Evolutionary conservation across 2,329 filamentous ascomycete genomes (phyloP).

Genomic region (Blumeriella jaapii): DNA sequence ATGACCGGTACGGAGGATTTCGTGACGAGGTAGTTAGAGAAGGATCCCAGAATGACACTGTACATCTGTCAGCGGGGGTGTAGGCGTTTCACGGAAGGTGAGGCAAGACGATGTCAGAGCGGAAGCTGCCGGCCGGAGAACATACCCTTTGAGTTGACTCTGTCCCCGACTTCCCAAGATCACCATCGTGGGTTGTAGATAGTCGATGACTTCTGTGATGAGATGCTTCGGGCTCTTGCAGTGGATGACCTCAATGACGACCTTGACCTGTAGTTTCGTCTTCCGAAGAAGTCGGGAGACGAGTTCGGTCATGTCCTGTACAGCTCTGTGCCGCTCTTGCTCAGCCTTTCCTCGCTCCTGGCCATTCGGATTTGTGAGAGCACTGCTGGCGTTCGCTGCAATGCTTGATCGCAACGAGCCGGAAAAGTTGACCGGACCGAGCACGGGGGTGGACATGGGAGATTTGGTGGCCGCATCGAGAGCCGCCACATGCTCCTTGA

Average conservation of each 20-base stretch:
- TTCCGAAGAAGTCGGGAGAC: slow-evolving; percentile 81
- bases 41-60: slow-evolving; percentile 87
- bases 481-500: slow-evolving; percentile 65
- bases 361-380: slow-evolving; percentile 24
- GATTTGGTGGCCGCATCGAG: slow-evolving; percentile 43
- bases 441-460: slow-evolving; percentile 19
- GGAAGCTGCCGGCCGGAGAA: slow-evolving; percentile 8
- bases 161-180: slow-evolving; percentile 86
- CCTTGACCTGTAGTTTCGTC: slow-evolving; percentile 82
- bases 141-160: slow-evolving; percentile 85
- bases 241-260: slow-evolving; percentile 92
- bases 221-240: slow-evolving; percentile 96
- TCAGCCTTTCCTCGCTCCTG: slow-evolving; percentile 51
- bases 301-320: slow-evolving; percentile 73
- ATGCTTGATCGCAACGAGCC: slow-evolving; percentile 17
- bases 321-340: slow-evolving; percentile 67
- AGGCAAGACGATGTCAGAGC: slow-evolving; percentile 1
- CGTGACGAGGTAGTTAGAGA: slow-evolving; percentile 93
- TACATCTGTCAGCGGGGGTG: slow-evolving; percentile 3
- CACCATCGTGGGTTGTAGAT: slow-evolving; percentile 80
- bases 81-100: slow-evolving; percentile 1
- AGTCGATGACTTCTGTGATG: slow-evolving; percentile 94
- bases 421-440: slow-evolving; percentile 11
- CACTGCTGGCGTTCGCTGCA: slow-evolving; percentile 17
- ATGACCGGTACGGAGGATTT: slow-evolving; percentile 96